Conservation (phyloP, 441 rosid genomes). For the Mallotus japonicus region DNA sequence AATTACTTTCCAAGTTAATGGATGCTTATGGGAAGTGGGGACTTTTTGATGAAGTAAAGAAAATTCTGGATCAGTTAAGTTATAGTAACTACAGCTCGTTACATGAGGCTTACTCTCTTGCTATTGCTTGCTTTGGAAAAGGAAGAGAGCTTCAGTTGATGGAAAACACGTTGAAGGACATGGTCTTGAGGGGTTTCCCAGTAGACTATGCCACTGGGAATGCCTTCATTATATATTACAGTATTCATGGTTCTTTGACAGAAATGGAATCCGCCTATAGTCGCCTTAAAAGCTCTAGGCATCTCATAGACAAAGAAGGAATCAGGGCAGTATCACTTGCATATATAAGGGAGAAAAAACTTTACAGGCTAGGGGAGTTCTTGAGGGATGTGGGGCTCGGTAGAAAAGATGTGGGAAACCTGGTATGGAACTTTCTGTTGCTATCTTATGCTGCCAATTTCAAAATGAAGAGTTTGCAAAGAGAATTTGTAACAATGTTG, state of each 20-base stretch:
- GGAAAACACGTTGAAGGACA: slow-evolving; percentile 49
- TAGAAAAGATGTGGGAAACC: slow-evolving; percentile 56
- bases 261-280: slow-evolving; percentile 65
- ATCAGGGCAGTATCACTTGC: slow-evolving; percentile 59
- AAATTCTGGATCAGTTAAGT: slow-evolving; percentile 42
- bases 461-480: slow-evolving; percentile 83
- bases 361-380: slow-evolving; percentile 60
- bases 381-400: slow-evolving; percentile 59
- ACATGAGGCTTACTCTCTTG: slow-evolving; percentile 43
- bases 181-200: slow-evolving; percentile 44
- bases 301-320: slow-evolving; percentile 49
- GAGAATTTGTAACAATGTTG: slow-evolving; percentile 60
- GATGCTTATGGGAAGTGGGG: slow-evolving; percentile 49
- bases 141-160: slow-evolving; percentile 58
- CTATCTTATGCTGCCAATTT: slow-evolving; percentile 69
- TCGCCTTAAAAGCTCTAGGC: slow-evolving; percentile 55
- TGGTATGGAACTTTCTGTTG: slow-evolving; percentile 68
- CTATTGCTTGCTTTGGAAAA: slow-evolving; percentile 66
- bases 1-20: slow-evolving; percentile 45
- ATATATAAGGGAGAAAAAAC: slow-evolving; percentile 46
- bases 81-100: slow-evolving; percentile 35
- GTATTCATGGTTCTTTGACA: slow-evolving; percentile 49
- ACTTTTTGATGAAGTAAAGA: slow-evolving; percentile 39
- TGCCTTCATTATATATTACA: slow-evolving; percentile 50
- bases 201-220: slow-evolving; percentile 52